These are phyloP conservation scores for Pichia sp. DNA, from an alignment of 1,139 yeast species.

Conservation along the genomic window DNA sequence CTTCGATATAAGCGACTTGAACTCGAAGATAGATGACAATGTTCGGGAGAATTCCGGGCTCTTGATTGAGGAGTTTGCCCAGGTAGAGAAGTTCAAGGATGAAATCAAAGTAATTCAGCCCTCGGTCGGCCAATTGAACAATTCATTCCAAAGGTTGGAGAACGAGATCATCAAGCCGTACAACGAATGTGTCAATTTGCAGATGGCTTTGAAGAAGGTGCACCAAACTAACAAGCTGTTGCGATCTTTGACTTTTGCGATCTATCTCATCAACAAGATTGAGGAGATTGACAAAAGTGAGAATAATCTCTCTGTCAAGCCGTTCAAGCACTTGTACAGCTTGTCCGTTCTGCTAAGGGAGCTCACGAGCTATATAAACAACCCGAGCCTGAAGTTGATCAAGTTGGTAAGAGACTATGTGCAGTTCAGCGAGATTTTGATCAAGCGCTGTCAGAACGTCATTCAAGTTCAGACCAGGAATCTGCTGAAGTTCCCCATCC, in stretches of 20 bases:
- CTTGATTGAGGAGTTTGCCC: constrained; percentile 53
- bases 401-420: constrained; percentile 46
- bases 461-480: constrained; percentile 11
- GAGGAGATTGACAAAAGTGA: constrained; percentile 36
- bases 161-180: constrained; percentile 70
- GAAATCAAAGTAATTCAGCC: constrained; percentile 44
- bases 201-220: constrained; percentile 60
- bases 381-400: constrained; percentile 41
- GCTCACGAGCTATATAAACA: constrained; percentile 35
- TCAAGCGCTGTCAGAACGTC: constrained; percentile 11
- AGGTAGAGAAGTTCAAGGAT: constrained; percentile 41
- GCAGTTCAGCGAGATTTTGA: constrained; percentile 31
- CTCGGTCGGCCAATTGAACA: constrained; percentile 53
- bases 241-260: constrained; percentile 64
- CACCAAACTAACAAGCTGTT: constrained; percentile 67
- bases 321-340: constrained; percentile 33
- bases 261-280: constrained; percentile 61
- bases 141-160: constrained; percentile 61
- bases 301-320: constrained; percentile 23
- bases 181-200: constrained; percentile 53
- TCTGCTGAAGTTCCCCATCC: constrained; percentile 6
- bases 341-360: constrained; percentile 23
- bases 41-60: constrained; percentile 53
- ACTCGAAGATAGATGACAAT: constrained; percentile 48
- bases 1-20: constrained; percentile 73